These are phyloP conservation scores for Leishmania guyanensis DNA, from an alignment of 208 protist genomes.

Conservation along the genomic window DNA sequence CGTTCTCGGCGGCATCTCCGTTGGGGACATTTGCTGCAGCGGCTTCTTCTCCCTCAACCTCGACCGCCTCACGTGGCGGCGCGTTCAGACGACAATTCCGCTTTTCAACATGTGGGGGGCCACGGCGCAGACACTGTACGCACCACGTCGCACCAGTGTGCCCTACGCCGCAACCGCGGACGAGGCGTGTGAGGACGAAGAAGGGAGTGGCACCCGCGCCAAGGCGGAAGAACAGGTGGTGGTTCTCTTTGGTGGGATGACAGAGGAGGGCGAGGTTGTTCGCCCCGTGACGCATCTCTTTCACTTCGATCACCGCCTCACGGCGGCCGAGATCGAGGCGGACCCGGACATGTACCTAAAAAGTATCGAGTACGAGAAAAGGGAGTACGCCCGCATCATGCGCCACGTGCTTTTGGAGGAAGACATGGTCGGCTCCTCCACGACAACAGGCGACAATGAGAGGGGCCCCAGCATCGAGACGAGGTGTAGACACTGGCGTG, in stretches of 20 bases:
- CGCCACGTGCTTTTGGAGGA: slow-evolving; percentile 10
- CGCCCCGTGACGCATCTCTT: slow-evolving; percentile 45
- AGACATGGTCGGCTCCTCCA: neutral
- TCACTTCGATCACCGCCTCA: slow-evolving; percentile 43
- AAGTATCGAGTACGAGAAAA: slow-evolving; percentile 21
- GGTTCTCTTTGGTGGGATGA: slow-evolving; percentile 76
- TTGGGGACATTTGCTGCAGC: slow-evolving; percentile 18
- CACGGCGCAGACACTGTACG: slow-evolving; percentile 43
- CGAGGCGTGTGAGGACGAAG: neutral
- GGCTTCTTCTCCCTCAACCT: slow-evolving; percentile 48
- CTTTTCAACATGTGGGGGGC: slow-evolving; percentile 48
- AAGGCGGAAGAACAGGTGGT: slow-evolving; percentile 53
- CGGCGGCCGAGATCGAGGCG: slow-evolving; percentile 16
- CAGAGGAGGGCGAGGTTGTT: slow-evolving; percentile 21
- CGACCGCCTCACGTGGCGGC: slow-evolving; percentile 34
- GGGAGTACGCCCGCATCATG: slow-evolving; percentile 9
- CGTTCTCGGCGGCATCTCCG: slow-evolving; percentile 47
- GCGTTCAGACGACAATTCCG: slow-evolving; percentile 22
- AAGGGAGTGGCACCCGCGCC: neutral
- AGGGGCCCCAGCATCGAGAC: neutral
- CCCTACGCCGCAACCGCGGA: neutral
- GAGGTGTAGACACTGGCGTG: slow-evolving; percentile 18
- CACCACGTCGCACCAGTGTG: slow-evolving; percentile 23
- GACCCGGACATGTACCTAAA: slow-evolving; percentile 26
- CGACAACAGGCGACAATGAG: neutral